phyloP scores from a whole-genome alignment of 352 stramenopile species.

The Globisporangium nodosum region DNA sequence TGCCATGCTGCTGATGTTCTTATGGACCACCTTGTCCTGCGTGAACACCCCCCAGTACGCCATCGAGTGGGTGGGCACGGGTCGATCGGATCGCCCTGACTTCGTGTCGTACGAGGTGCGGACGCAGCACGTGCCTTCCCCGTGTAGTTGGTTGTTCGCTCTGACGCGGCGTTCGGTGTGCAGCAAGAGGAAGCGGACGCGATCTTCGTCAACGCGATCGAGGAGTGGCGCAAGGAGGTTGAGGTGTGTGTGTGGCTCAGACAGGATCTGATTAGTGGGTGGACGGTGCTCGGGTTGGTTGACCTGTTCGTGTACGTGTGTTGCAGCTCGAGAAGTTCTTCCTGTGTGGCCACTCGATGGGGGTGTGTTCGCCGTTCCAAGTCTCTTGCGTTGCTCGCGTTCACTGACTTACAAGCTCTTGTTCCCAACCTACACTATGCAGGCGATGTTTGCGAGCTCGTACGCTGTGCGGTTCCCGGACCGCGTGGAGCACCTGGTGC shows the following conservation, averaged over 20 bases:
- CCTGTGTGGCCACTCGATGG: constrained; percentile 58
- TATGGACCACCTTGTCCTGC: not conserved
- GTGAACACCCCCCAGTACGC: constrained; percentile 33
- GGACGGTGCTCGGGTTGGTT: not conserved
- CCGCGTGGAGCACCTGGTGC: constrained; percentile 43
- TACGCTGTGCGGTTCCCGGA: constrained; percentile 42
- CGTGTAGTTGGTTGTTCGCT: no score
- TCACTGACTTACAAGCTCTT: not conserved
- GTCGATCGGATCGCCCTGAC: constrained; percentile 50
- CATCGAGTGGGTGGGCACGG: constrained; percentile 63
- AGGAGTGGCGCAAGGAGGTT: constrained; percentile 55
- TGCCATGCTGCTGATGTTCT: no score
- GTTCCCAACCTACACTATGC: not conserved
- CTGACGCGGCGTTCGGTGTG: not conserved
- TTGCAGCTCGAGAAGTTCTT: constrained; percentile 54
- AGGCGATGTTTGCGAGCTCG: constrained; percentile 58
- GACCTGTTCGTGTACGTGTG: not conserved
- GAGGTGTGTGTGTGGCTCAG: constrained; percentile 18
- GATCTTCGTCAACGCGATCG: constrained; percentile 54
- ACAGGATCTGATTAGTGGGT: no score
- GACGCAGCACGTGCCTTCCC: no score
- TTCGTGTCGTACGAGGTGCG: constrained; percentile 52
- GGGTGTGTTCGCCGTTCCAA: constrained; percentile 18
- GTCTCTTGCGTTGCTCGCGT: not conserved
- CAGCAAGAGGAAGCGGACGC: constrained; percentile 54